Evolutionary conservation across 495 filamentous ascomycete genomes (phyloP).

Genomic region (Penicillium robsamsonii): DNA sequence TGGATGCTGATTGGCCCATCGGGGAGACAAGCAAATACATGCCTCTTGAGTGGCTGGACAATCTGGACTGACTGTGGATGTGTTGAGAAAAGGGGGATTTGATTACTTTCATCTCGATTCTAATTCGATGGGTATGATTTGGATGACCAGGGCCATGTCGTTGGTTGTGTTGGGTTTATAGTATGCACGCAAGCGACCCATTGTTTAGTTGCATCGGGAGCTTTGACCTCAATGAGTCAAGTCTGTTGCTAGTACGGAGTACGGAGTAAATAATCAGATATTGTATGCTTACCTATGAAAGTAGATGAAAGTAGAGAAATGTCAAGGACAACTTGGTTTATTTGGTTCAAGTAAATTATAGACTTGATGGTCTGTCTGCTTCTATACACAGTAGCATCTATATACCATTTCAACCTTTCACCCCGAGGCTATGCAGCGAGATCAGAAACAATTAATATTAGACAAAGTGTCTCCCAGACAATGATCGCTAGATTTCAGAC

Average conservation of each 20-base stretch:
- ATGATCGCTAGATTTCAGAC: constrained; percentile 9
- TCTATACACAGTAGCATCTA: neutral
- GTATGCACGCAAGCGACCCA: constrained; percentile 8
- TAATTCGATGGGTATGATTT: constrained; percentile 10
- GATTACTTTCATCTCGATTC: constrained; percentile 10
- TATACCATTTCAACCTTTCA: neutral
- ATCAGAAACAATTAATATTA: constrained; percentile 16
- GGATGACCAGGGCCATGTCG: constrained; percentile 1
- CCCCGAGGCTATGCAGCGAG: constrained; percentile 1
- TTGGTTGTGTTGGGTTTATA: too few species aligned
- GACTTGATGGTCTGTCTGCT: neutral
- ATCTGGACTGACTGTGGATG: constrained; percentile 1
- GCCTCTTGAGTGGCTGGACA: constrained; percentile 4
- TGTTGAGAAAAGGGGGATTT: neutral
- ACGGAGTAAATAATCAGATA: neutral
- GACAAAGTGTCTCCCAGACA: neutral
- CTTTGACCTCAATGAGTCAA: neutral
- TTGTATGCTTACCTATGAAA: neutral
- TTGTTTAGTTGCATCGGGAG: constrained; percentile 2
- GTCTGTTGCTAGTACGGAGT: neutral
- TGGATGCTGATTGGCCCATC: constrained; percentile 15
- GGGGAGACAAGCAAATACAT: neutral
- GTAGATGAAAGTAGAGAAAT: neutral
- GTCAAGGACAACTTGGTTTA: neutral
- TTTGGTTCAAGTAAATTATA: neutral